Evolutionary conservation across 176 grass and related monocot genomes (phyloP), one percentile per base, ranked within the genome.

Genomic region (Urochloa ruziziensis): DNA sequence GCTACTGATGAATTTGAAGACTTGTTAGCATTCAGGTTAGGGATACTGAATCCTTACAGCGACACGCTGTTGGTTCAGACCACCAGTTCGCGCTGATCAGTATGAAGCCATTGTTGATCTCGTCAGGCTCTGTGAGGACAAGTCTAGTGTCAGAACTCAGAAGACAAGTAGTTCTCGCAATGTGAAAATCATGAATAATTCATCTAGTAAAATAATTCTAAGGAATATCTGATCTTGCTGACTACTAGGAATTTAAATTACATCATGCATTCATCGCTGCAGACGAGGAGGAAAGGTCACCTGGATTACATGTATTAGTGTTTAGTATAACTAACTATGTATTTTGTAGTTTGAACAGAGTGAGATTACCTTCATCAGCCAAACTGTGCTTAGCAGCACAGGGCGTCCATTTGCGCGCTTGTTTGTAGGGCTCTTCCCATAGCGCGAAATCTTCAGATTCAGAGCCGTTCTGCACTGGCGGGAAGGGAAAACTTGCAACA

Each of bases 1-100:
- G 58, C 29, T 23, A 12, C 72, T 36, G 65, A 44, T 36, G 65
- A 44, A 44, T 52, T 47, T 25, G 16, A 73, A 67, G 3, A 73
- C 0, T 37, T n/a, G n/a, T n/a, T 9, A 28, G 32, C 11, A 43
- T 67, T 39, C 62, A 36, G 15, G 2, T 14, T 62, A 30, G 44
- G 3, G 5, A 52, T 36, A 68, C 10, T 25, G 34, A 27, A 71
- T 67, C 32, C 89, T 95, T 94, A 98, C 96, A 44, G 93, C 93
- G 52, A 98, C 96, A 9, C 93, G 85, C 78, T 98, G 96, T 16
- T 98, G 93, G 71, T 98, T 98, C 61, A 98, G 73, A 43, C 96
- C 96, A 12, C 96, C 96, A 70, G n/a, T 98, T 95, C 10, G 93
- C 93, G 29, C 93, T 98, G 80, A 95, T 34, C 64, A 98, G 85